phyloP scores from a whole-genome alignment of 371 early-diverging fungal genomes.

The Mortierella sp. region DNA sequence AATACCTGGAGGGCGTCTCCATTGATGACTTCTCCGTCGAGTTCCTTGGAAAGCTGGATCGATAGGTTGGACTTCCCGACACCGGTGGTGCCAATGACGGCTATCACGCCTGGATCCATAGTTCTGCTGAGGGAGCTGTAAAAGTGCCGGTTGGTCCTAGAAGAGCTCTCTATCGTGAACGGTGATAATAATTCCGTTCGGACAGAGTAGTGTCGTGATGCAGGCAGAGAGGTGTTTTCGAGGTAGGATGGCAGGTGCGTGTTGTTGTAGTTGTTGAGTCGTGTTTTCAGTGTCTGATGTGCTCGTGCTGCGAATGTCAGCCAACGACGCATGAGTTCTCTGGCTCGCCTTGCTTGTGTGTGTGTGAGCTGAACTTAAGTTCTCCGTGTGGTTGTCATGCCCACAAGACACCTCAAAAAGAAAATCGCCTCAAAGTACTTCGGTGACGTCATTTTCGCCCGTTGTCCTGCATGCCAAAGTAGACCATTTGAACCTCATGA shows the following conservation, averaged over 20 bases:
- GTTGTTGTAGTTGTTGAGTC: background rate
- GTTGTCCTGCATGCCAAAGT: too few species aligned
- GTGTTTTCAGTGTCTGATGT: constrained; percentile 11
- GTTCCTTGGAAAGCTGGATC: constrained; percentile 84
- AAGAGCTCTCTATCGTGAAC: background rate
- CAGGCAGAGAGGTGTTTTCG: background rate
- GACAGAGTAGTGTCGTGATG: background rate
- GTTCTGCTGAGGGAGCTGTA: constrained; percentile 14
- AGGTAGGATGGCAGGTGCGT: background rate
- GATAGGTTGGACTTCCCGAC: constrained; percentile 95
- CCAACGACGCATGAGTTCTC: constrained; percentile 22
- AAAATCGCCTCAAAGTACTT: too few species aligned
- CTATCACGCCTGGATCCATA: constrained; percentile 59
- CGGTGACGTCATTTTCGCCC: background rate
- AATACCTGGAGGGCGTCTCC: constrained; percentile 95
- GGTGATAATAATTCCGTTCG: background rate
- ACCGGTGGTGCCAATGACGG: constrained; percentile 91
- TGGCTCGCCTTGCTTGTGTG: background rate
- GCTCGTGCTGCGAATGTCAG: constrained; percentile 17
- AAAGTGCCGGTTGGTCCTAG: background rate
- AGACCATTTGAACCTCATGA: background rate
- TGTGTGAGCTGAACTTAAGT: background rate
- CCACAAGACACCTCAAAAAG: background rate
- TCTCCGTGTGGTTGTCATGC: background rate
- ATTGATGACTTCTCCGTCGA: constrained; percentile 95